phyloP scores from a whole-genome alignment of 164 flowering plant species.

The Berberis vulgaris region DNA sequence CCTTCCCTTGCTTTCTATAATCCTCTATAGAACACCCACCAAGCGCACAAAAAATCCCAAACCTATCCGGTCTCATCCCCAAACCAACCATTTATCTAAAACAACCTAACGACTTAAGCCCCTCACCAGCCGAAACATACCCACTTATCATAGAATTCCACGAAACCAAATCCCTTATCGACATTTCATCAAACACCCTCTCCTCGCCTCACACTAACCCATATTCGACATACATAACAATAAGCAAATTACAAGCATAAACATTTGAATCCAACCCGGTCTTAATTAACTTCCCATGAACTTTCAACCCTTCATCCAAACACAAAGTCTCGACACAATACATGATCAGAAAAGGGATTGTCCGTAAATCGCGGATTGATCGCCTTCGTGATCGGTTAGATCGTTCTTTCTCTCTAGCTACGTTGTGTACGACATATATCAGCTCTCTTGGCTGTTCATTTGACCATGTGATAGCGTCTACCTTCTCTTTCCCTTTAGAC shows the following conservation, averaged over 20 bases:
- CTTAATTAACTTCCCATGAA: constrained; percentile 39
- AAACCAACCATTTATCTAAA: constrained; percentile 31
- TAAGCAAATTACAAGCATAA: constrained; percentile 45
- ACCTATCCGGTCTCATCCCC: constrained; percentile 32
- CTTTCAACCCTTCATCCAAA: constrained; percentile 31
- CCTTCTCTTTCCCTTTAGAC: too few species aligned
- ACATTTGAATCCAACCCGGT: constrained; percentile 40
- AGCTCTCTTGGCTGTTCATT: too few species aligned
- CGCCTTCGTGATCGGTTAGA: too few species aligned
- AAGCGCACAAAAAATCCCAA: constrained; percentile 34
- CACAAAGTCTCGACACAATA: constrained; percentile 29
- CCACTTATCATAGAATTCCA: constrained; percentile 76
- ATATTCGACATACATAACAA: constrained; percentile 46
- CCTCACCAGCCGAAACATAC: constrained; percentile 39
- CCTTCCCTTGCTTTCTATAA: constrained; percentile 24
- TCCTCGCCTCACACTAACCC: constrained; percentile 36
- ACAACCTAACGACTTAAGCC: constrained; percentile 25
- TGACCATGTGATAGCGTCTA: too few species aligned
- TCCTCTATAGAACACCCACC: constrained; percentile 37
- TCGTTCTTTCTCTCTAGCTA: too few species aligned
- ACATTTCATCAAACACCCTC: constrained; percentile 52
- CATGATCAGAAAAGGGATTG: constrained; percentile 55
- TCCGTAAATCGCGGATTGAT: neutral
- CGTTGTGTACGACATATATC: too few species aligned
- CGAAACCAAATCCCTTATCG: constrained; percentile 42